Base-by-base conservation (phyloP, 2,329 filamentous ascomycete genomes). In the Scolecobasidium constrictum region DNA sequence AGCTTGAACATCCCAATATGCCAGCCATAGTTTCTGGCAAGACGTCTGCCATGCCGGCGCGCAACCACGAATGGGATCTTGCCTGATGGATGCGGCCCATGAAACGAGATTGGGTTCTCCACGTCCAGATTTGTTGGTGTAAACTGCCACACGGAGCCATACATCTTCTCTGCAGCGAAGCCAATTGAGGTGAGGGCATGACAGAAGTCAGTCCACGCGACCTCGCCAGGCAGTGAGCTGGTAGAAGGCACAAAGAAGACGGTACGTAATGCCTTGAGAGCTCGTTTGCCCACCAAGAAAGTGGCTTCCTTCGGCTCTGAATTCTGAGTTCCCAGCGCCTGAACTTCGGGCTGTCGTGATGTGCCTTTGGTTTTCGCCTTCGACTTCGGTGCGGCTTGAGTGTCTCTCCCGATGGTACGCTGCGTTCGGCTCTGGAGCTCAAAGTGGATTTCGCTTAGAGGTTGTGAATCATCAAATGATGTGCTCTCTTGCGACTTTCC, bases 101-200 rank as follows among this genome's bases (percentile, higher is more conserved):
- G 73, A 47, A 79, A 75, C 42, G 76, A 70, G 22, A 80, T 79
- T 18, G 64, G 66, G 3, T 67, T 55, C 31, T 66, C 58, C 0
- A 67, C 60, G 41, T 68, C 62, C 17, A 66, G 46, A n/a, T n/a
- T 50, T 4, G 52, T 53, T 3, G 69, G 69, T 12, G 59, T 62
- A 47, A 80, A 80, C 7, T 76, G 69, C 77, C 77, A 81, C 0
- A 70, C 69, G 1, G 72, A 78, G 0, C 75, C 73, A 46, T 77
- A 77, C 0, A 78, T 60, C 55, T 81, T 78, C 55, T 75, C 59
- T 0, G 65, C 64, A 0, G 51, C 46, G 42, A 80, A 77, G 0
- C 73, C 75, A 0, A 63, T 61, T 0, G 60, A 59, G 0, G 50
- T 47, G 66, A 78, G 69, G 0, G 72, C 72, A 45, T 68, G 65